Conservation (phyloP, 768 basidiomycete genomes). For the Mycena galopus region DNA sequence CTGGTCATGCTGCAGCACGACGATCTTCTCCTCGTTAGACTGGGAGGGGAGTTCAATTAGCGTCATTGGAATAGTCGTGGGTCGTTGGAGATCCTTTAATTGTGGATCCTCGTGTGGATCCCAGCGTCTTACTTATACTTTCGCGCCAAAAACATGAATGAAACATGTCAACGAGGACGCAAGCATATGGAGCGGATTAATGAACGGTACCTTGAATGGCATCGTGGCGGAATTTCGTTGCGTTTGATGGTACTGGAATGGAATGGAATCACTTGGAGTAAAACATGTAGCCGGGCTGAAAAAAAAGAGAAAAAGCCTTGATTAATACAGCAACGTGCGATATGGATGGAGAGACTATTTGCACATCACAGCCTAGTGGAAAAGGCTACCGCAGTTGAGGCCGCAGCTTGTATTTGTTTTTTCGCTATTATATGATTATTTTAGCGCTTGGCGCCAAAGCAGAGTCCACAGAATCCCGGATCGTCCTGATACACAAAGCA, state of each 20-base stretch:
- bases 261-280: neutral
- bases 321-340: neutral
- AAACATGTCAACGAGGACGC: constrained; percentile 18
- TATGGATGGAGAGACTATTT: neutral
- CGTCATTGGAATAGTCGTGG: constrained; percentile 38
- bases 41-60: constrained; percentile 17
- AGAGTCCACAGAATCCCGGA: neutral
- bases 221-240: constrained; percentile 6
- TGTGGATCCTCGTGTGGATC: neutral
- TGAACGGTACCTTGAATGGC: constrained; percentile 14
- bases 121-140: neutral
- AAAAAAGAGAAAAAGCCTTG: neutral
- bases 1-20: constrained; percentile 55
- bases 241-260: constrained; percentile 26
- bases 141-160: neutral
- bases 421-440: neutral
- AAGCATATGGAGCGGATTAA: constrained; percentile 11
- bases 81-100: constrained; percentile 47
- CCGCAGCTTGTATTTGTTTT: neutral
- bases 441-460: neutral
- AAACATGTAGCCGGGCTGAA: neutral
- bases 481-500: neutral
- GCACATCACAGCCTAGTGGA: neutral
- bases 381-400: constrained; percentile 10
- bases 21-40: constrained; percentile 20